Evolutionary conservation across 2,329 filamentous ascomycete genomes (phyloP), one percentile per base, ranked within the genome.

Genomic region (Neospermospora avenae): DNA sequence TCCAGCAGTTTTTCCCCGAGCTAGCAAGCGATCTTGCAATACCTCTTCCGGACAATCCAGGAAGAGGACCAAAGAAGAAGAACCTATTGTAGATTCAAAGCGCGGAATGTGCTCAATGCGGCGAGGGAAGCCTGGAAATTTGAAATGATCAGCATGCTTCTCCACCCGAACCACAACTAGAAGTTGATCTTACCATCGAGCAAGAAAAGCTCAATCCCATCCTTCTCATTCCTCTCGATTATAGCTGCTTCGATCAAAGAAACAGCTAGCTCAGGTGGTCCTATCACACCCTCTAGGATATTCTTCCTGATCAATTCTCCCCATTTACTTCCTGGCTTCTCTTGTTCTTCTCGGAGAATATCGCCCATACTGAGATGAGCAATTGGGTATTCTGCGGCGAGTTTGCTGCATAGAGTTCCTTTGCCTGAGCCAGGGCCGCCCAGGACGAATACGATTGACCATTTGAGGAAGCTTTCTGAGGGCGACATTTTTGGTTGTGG

Each of bases 391-490:
- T 65, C 42, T 8, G 65, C 45, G 10, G 67, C 59, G 24, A 70
- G 63, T 14, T 34, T 51, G n/a, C 46, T 53, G 61, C 71, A 73
- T 5, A 73, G 64, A 1, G 71, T 73, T 13, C 72, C 71, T 67
- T 74, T 74, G 16, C 73, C 71, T 25, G 71, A 66, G 28, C 70
- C 71, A 18, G 72, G 73, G 25, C 67, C 62, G 13, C 71, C 72
- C 63, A 61, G 46, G 53, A 55, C 53, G 24, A 55, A 55, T 8
- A 55, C 35, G 18, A 55, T 45, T 13, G 41, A 45, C 39, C 41
- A 55, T 34, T 45, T 55, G 1, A 41, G 3, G 24, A 41, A 16
- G 7, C 22, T 18, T 35, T 24, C 18, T 11, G 18, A 2, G 37
- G 8, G 22, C 3, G 53, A 46, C 53, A 55, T 55, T 34, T 31